Base-by-base conservation (phyloP, 2,329 filamentous ascomycete genomes). In the Oidium heveae region DNA sequence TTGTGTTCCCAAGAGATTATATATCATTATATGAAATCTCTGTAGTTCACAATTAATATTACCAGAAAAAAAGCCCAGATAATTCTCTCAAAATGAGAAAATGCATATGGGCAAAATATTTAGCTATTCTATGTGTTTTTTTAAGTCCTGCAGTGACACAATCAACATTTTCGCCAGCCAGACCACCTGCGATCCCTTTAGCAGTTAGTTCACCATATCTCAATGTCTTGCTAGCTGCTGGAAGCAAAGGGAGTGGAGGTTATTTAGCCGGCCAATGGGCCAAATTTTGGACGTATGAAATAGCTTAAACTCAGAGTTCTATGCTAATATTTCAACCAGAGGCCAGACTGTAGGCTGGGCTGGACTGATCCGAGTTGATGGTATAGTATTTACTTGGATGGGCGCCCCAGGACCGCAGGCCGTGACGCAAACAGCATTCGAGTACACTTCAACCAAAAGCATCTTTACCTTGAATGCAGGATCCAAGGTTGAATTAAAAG, bases 161-260 rank as follows among this genome's bases (percentile, higher is more conserved):
- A 6, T 82, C 79, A 10, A 76, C 71, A 1, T 84, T 83, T 63
- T 71, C 68, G 37, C 81, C 81, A 36, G 74, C 76, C 37, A 72
- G 79, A 7, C 80, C 81, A 44, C 82, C 82, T 16, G 74, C 82
- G 1, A 71, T 84, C 32, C 84, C 84, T 13, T 67, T 89, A 36
- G 82, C 82, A 46, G 84, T 88, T 47, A 79, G 77, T 58, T 82
- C 79, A 10, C 84, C 84, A 0, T 89, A 88, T 60, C 67, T 88
- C 16, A 86, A 76, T 63, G 75, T 78, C 15, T 86, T 82, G 80
- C 70, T 82, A 44, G 68, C 74, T 56, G 78, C 73, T 10, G 79
- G 79, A 1, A 74, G 69, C 32, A 71, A 78, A 63, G 76, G 74
- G 22, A 76, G 80, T 62, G 78, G 79, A 36, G 80, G 80, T 1